These are phyloP conservation scores for Trichosporon inkin DNA, from an alignment of 1,284 basidiomycete species.

Conservation along the genomic window DNA sequence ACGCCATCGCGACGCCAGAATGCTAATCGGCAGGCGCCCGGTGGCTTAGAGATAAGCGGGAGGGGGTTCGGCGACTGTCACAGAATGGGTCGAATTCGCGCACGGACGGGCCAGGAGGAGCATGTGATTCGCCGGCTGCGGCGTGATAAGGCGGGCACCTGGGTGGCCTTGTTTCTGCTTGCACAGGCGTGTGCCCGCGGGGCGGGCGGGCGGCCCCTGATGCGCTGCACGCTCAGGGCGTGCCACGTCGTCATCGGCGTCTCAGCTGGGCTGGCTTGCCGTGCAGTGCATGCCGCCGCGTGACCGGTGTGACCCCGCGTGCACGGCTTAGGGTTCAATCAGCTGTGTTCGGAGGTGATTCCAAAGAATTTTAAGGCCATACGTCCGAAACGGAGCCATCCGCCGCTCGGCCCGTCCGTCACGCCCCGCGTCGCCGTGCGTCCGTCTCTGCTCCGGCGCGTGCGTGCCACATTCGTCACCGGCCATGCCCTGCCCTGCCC, in stretches of 20 bases:
- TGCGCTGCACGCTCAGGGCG: not conserved
- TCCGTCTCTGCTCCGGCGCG: too few relatives aligned
- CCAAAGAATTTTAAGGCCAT: not conserved
- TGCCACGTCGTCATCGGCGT: conserved; percentile 1
- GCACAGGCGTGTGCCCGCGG: too few relatives aligned
- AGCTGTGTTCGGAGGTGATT: not conserved
- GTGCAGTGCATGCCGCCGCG: not conserved
- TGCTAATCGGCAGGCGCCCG: not conserved
- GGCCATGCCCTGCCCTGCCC: not conserved
- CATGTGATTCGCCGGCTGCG: not conserved
- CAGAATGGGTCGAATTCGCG: conserved; percentile 4
- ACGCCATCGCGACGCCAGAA: not conserved
- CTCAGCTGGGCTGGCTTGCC: too few relatives aligned
- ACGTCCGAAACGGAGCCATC: conserved; percentile 1
- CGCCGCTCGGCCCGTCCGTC: not conserved
- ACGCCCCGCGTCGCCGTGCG: not conserved
- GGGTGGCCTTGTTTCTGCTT: conserved; percentile 3
- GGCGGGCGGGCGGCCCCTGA: too few relatives aligned
- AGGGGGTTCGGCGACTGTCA: not conserved
- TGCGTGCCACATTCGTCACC: not conserved
- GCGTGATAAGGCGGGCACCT: not conserved
- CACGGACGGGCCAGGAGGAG: not conserved
- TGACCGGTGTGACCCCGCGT: not conserved
- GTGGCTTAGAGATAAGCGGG: conserved; percentile 6
- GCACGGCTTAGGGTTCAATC: conserved; percentile 3